Evolutionary conservation across 768 basidiomycete species (phyloP), one percentile per base, ranked within the genome.

Genomic region (Pisolithus microcarpus): DNA sequence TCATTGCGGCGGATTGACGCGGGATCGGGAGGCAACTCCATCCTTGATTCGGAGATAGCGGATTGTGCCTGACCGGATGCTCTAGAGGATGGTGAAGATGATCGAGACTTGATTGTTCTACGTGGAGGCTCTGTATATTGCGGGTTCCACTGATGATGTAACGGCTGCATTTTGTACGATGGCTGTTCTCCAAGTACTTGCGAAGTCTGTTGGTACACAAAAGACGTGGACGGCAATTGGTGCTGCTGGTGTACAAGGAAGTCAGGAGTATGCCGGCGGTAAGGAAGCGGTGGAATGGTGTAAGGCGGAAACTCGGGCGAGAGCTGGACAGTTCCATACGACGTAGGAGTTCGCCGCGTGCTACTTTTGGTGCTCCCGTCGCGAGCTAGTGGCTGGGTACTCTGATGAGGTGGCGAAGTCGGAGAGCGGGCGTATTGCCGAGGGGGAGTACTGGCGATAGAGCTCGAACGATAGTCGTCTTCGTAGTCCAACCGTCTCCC

Each of bases 1-100:
- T 19, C 16, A 42, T 23, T 57, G 50, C 54, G 48, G 53, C 55
- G 57, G 53, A 56, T 57, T 56, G 52, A 57, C 43, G 42, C 11
- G 49, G 49, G 56, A 40, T 38, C 56, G 52, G 60, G 53, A 53
- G 50, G 4, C 44, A 55, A 52, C 47, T 54, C 59, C 48, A 58
- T 57, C 39, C 52, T 59, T 38, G 31, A 51, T 45, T 59, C 58
- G 58, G 65, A 67, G 54, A 63, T 58, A 58, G 54, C 59, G 58
- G 65, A 54, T 58, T 53, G 59, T 49, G 52, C 56, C 31, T 19
- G 48, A 31, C 50, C 52, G 8, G 44, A 61, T 2, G 51, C 70
- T 24, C 75, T 71, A 48, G 82, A 82, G n/a, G 81, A 82, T 44
- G 76, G 76, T 54, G 80, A 81, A 36, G 68, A 66, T 38, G 77